These are phyloP conservation scores for Anisodus acutangulus DNA, from an alignment of 257 asterid species.

Conservation along the genomic window DNA sequence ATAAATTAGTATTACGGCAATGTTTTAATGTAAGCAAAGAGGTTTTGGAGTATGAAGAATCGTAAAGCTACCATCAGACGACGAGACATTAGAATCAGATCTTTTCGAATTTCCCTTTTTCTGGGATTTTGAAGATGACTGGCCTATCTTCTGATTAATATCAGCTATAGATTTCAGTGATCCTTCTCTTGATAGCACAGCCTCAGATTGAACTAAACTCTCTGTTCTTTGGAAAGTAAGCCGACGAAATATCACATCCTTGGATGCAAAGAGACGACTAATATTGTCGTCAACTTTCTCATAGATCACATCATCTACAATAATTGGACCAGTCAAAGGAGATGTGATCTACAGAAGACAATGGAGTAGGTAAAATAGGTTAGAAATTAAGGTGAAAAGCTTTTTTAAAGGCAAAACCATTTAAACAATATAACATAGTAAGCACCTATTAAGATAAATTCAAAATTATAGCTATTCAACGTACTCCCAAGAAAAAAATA, in stretches of 20 bases:
- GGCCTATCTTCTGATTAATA: conserved; percentile 43
- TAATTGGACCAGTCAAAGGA: conserved; percentile 74
- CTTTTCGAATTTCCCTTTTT: conserved; percentile 57
- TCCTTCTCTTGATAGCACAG: conserved; percentile 58
- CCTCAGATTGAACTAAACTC: conserved; percentile 92
- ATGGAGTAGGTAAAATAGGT: neutral
- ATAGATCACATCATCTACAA: conserved; percentile 86
- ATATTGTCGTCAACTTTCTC: conserved; percentile 56
- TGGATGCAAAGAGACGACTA: conserved; percentile 48
- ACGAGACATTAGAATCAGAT: conserved; percentile 36
- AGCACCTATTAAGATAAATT: conserved; percentile 11
- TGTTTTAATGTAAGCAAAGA: neutral
- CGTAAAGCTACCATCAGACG: conserved; percentile 38
- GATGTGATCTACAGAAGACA: conserved; percentile 63
- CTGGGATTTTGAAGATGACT: conserved; percentile 43
- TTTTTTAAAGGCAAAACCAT: neutral
- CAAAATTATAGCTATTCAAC: neutral
- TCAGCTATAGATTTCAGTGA: conserved; percentile 39
- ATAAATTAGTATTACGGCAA: neutral
- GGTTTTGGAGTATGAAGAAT: neutral
- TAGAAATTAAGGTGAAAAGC: neutral
- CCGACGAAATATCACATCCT: conserved; percentile 72
- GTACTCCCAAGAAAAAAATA: neutral
- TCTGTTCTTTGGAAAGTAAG: conserved; percentile 74
- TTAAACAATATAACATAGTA: neutral